Evolutionary conservation across 2,329 filamentous ascomycete genomes (phyloP).

Genomic region (Rutstroemia sp.): DNA sequence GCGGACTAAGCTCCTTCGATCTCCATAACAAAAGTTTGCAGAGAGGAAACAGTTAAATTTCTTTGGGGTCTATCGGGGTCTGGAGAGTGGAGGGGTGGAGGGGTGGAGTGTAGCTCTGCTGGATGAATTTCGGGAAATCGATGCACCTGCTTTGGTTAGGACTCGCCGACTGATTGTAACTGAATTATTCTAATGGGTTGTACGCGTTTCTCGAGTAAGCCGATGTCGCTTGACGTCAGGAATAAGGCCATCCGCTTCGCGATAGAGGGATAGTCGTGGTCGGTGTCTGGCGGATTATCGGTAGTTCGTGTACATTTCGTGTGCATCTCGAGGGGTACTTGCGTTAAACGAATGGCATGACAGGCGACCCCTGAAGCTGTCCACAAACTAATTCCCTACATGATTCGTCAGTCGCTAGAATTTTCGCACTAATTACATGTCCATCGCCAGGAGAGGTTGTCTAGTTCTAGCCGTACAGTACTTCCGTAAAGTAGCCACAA

Average conservation of each 20-base stretch:
- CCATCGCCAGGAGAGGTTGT: not conserved
- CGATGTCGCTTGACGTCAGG: not conserved
- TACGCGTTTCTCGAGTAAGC: not conserved
- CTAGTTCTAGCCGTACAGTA: no score
- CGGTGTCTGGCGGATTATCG: not conserved
- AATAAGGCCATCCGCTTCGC: not conserved
- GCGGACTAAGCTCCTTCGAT: not conserved
- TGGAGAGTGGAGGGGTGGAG: not conserved
- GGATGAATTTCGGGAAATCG: not conserved
- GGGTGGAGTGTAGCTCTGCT: not conserved
- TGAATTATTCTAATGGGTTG: not conserved
- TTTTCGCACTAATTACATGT: not conserved
- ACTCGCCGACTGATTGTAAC: not conserved
- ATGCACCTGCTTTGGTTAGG: no score
- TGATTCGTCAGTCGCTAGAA: constrained; percentile 4
- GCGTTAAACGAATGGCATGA: no score
- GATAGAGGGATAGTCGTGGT: not conserved
- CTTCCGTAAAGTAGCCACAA: no score
- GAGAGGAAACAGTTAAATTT: not conserved
- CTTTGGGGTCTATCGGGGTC: constrained; percentile 1
- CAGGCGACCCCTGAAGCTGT: no score
- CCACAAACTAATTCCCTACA: not conserved
- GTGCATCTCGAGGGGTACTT: no score
- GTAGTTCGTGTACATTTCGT: not conserved
- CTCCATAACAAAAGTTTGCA: not conserved